Conservation (phyloP, 768 basidiomycete species). For the Sarcomyxa edulis region DNA sequence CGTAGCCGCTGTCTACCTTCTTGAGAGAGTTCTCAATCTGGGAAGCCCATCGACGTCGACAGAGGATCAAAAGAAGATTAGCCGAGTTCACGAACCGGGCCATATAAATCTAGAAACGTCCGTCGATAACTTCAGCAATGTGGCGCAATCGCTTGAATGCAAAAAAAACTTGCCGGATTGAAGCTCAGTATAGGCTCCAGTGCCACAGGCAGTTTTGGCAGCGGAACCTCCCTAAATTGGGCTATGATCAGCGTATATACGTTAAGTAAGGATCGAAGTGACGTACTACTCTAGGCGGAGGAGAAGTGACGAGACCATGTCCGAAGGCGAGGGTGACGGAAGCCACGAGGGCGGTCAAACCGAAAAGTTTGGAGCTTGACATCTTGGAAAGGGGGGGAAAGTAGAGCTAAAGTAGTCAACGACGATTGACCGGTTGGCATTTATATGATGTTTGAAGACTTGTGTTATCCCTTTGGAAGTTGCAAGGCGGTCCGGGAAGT, state of each 20-base stretch:
- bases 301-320: conserved; percentile 24
- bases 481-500: too few species aligned
- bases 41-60: not conserved
- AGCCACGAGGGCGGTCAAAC: conserved; percentile 8
- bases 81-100: conserved; percentile 19
- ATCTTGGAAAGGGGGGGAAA: too few species aligned
- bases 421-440: too few species aligned
- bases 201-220: conserved; percentile 24
- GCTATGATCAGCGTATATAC: not conserved
- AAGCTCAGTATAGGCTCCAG: conserved; percentile 20
- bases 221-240: conserved; percentile 22
- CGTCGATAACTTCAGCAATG: conserved; percentile 1
- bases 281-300: conserved; percentile 21
- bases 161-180: conserved; percentile 18
- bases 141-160: not conserved
- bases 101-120: conserved; percentile 17
- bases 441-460: too few species aligned
- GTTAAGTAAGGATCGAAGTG: not conserved
- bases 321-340: conserved; percentile 11
- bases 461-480: too few species aligned
- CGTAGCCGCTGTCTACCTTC: conserved; percentile 22
- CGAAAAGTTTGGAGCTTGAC: too few species aligned
- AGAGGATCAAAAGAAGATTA: not conserved
- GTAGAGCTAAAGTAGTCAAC: too few species aligned
- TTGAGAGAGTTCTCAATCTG: conserved; percentile 27